Percentiles rank a stretch among this genome's conserved stretches.
Conservation (phyloP, 1,284 basidiomycete genomes). For the Stygiomarasmius scandens region DNA sequence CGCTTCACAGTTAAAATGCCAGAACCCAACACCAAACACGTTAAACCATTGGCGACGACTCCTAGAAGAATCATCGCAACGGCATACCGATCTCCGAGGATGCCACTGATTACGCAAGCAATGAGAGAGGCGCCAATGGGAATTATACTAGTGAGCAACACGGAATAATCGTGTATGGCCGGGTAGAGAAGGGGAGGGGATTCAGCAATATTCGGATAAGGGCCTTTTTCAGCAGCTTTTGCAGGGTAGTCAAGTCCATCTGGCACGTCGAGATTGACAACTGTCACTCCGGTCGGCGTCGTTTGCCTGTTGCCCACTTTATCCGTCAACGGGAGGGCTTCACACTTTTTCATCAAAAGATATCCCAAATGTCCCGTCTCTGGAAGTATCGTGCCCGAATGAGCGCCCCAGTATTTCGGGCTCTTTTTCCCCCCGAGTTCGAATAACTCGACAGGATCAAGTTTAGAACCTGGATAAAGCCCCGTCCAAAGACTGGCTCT, state of each 20-base stretch:
- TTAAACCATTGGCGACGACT: slow-evolving; percentile 28
- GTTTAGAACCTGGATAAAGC: slow-evolving; percentile 32
- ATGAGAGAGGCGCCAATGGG: slow-evolving; percentile 29
- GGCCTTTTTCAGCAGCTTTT: not conserved
- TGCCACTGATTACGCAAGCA: slow-evolving; percentile 24
- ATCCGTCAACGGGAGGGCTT: not conserved
- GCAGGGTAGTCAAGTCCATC: not conserved
- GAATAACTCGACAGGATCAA: slow-evolving; percentile 30
- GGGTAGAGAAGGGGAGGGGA: not conserved
- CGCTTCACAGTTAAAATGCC: slow-evolving; percentile 12
- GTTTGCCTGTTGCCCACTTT: not conserved
- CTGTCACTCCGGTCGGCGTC: not conserved
- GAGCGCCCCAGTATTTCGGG: slow-evolving; percentile 26
- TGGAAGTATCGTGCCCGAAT: slow-evolving; percentile 29
- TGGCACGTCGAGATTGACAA: not conserved
- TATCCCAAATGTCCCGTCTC: slow-evolving; percentile 31
- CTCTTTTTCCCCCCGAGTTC: slow-evolving; percentile 29
- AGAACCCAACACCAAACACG: slow-evolving; percentile 32
- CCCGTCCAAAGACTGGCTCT: slow-evolving; percentile 31
- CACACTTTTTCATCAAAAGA: slow-evolving; percentile 26
- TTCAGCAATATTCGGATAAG: too few relatives aligned
- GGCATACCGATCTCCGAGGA: slow-evolving; percentile 30
- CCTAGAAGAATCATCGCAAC: slow-evolving; percentile 34
- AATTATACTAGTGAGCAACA: slow-evolving; percentile 22
- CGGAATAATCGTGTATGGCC: not conserved